phyloP scores from a whole-genome alignment of 2,329 filamentous ascomycete genomes.

The Orbilia oligospora region DNA sequence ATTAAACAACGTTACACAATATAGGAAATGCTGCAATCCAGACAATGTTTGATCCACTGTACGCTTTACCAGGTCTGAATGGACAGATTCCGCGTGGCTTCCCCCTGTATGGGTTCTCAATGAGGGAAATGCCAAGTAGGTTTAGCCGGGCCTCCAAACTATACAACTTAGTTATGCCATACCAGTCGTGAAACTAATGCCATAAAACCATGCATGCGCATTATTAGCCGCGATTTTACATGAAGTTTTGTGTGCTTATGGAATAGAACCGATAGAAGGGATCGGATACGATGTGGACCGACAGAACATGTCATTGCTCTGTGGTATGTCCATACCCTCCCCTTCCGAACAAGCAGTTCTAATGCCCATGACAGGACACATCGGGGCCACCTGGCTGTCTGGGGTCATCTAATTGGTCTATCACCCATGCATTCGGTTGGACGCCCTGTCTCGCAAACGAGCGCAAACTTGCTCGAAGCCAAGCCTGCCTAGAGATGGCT shows the following conservation, averaged over 20 bases:
- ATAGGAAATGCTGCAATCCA: constrained; percentile 56
- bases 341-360: constrained; percentile 5
- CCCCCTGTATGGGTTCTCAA: constrained; percentile 52
- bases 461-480: constrained; percentile 44
- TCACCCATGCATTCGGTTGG: constrained; percentile 31
- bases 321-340: constrained; percentile 35
- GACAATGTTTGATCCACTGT: constrained; percentile 53
- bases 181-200: constrained; percentile 1
- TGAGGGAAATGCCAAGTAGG: constrained; percentile 58
- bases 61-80: constrained; percentile 42
- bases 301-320: constrained; percentile 52
- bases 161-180: no score
- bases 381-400: constrained; percentile 53
- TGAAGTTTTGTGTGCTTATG: constrained; percentile 38
- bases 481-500: constrained; percentile 28
- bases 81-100: constrained; percentile 51
- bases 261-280: constrained; percentile 44
- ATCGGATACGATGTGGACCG: constrained; percentile 50
- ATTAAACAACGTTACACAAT: not conserved
- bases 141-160: not conserved
- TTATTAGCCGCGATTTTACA: constrained; percentile 44
- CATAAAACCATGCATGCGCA: not conserved
- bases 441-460: constrained; percentile 47
- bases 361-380: constrained; percentile 29
- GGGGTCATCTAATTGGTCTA: constrained; percentile 40